Conservation (phyloP, 1,284 basidiomycete species). For the Irpex sp. region DNA sequence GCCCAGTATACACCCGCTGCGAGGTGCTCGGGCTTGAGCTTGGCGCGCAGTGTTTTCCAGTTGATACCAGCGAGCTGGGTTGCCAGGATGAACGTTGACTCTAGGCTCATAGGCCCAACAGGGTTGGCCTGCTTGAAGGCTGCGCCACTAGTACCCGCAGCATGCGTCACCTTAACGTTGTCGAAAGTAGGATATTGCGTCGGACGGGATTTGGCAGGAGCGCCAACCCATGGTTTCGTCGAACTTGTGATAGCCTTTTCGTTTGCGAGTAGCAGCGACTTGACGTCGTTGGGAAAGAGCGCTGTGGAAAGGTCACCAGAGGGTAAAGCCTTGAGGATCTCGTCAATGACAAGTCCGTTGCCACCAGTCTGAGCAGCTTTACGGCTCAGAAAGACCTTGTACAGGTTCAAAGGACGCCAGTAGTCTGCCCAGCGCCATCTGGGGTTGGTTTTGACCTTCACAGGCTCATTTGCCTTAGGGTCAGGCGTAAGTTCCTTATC, state of each 20-base stretch:
- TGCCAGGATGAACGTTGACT: not conserved
- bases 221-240: not conserved
- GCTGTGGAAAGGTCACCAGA: not conserved
- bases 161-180: not conserved
- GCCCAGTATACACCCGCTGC: not conserved
- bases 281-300: not conserved
- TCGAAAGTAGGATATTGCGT: not conserved
- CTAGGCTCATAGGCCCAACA: not conserved
- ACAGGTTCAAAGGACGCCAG: not conserved
- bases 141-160: not conserved
- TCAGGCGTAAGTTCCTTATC: not conserved
- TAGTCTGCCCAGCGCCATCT: not conserved
- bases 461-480: not conserved
- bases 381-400: not conserved
- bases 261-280: not conserved
- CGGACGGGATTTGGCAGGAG: not conserved
- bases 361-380: not conserved
- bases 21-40: not conserved
- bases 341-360: not conserved
- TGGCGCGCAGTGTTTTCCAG: not conserved
- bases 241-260: not conserved
- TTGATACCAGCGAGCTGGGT: constrained; percentile 2
- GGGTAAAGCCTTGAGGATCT: not conserved
- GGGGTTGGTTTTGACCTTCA: not conserved
- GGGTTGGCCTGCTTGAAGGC: not conserved